Percentiles rank a stretch among this genome's conserved stretches.
Evolutionary conservation across 768 basidiomycete species (phyloP).

Genomic region (Amyloporia xantha): DNA sequence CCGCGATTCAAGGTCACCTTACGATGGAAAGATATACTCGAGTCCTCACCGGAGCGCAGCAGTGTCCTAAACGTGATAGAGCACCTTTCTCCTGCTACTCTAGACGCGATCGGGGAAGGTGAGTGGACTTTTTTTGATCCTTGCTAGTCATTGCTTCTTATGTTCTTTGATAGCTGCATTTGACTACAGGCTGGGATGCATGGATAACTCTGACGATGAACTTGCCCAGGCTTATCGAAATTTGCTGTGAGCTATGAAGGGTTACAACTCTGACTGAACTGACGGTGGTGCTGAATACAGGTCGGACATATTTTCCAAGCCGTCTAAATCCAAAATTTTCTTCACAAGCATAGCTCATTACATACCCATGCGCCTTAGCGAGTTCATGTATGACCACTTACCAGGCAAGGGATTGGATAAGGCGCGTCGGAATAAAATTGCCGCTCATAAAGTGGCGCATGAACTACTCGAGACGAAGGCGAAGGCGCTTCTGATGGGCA

Average conservation of each 20-base stretch:
- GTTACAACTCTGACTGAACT: too few relatives aligned
- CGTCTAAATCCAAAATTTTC: conserved; percentile 39
- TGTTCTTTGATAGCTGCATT: conserved; percentile 18
- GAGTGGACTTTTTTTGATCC: not conserved
- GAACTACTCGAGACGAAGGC: conserved; percentile 42
- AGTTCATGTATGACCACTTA: conserved; percentile 40
- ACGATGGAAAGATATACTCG: conserved; percentile 47
- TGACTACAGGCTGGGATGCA: conserved; percentile 50
- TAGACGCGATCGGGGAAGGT: conserved; percentile 36
- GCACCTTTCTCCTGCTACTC: conserved; percentile 33
- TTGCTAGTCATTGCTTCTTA: not conserved
- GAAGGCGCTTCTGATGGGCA: conserved; percentile 41
- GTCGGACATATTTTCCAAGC: conserved; percentile 43
- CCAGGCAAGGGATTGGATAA: conserved; percentile 39
- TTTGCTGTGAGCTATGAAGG: conserved; percentile 26
- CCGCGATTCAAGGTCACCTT: conserved; percentile 35
- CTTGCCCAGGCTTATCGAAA: conserved; percentile 50
- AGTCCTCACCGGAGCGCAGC: conserved; percentile 33
- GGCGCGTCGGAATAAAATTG: conserved; percentile 14
- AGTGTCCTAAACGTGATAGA: conserved; percentile 41
- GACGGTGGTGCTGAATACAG: too few relatives aligned
- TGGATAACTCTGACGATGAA: conserved; percentile 43
- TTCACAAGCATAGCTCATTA: conserved; percentile 34
- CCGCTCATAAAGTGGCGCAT: conserved; percentile 32
- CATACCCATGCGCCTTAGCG: conserved; percentile 40